phyloP scores from a whole-genome alignment of 352 stramenopile genomes.

The Lagenidium giganteum region DNA sequence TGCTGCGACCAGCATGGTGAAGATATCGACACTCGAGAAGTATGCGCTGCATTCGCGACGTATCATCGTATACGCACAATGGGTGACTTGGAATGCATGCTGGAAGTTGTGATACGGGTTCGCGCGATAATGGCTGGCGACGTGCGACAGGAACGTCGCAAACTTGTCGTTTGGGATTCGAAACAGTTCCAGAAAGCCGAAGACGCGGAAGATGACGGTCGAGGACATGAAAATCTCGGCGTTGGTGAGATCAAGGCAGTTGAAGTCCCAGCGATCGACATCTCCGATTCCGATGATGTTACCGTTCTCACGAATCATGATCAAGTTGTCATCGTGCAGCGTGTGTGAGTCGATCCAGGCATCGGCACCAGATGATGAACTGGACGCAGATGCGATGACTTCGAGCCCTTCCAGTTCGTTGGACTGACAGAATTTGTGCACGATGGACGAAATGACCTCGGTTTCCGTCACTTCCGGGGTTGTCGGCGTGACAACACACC shows the following conservation, averaged over 20 bases:
- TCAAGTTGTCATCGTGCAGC: slow-evolving; percentile 13
- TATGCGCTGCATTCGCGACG: slow-evolving; percentile 30
- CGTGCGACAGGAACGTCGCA: slow-evolving; percentile 45
- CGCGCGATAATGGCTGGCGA: slow-evolving; percentile 50
- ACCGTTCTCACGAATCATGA: slow-evolving; percentile 13
- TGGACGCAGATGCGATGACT: slow-evolving; percentile 10
- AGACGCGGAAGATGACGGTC: slow-evolving; percentile 45
- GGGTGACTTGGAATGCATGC: slow-evolving; percentile 67
- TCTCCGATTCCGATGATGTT: slow-evolving; percentile 41
- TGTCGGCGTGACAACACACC: slow-evolving; percentile 1
- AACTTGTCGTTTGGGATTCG: slow-evolving; percentile 44
- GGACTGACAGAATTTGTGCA: slow-evolving; percentile 55
- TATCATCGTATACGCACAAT: slow-evolving; percentile 45
- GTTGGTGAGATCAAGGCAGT: slow-evolving; percentile 44
- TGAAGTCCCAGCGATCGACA: slow-evolving; percentile 47
- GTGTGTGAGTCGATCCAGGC: slow-evolving; percentile 6
- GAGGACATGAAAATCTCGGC: slow-evolving; percentile 40
- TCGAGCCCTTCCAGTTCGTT: slow-evolving; percentile 39
- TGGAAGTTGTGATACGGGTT: slow-evolving; percentile 79
- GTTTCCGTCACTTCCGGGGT: slow-evolving; percentile 32
- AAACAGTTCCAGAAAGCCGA: slow-evolving; percentile 53
- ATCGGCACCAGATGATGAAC: slow-evolving; percentile 18
- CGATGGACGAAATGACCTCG: slow-evolving; percentile 52
- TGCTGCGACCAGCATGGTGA: slow-evolving; percentile 46
- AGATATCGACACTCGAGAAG: slow-evolving; percentile 44